Evolutionary conservation across 2,329 filamentous ascomycete genomes (phyloP), one percentile per base, ranked within the genome.

Genomic region (Teratosphaeria zuluensis): DNA sequence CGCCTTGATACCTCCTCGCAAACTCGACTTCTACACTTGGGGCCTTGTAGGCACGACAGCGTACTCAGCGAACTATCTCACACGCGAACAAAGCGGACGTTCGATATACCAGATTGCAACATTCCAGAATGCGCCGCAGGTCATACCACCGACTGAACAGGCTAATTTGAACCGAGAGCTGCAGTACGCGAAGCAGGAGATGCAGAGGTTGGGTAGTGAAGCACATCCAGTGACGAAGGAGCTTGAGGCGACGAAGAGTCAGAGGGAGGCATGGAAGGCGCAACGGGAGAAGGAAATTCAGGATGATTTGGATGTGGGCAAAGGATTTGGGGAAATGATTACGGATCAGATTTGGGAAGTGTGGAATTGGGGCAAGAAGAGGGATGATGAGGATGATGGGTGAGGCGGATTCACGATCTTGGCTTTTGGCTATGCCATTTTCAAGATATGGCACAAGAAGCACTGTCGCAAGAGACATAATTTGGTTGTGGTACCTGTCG

Each of bases 11-110:
- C 84, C 84, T 9, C 84, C 84, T 0, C 81, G 84, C 53, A 85
- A 85, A 71, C 71, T 86, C 55, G 83, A 86, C 67, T 66, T 81
- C 56, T 85, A 83, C 72, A 85, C 83, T 19, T 75, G 83, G 64
- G 75, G 75, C 0, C 77, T 86, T 7, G 71, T 76, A 51, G 70
- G 75, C 31, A 76, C 76, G 1, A 81, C 78, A 64, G 70, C 78
- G 58, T 72, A 78, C 35, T 79, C 77, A 8, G 77, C 78, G 9
- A 78, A 81, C 66, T 76, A 82, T 62, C 70, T 83, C 3, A 67
- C 71, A 14, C 72, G 71, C 46, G 71, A 76, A 54, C 60, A 61
- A 16, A 69, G 63, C 28, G 67, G 68, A 19, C 61, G 65, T 32
- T 64, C 64, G 14, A 65, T 71, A 33, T 68, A 64, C 65, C 68